phyloP scores from a whole-genome alignment of 805 yeast genomes.

The Suhomyces prunicola region DNA sequence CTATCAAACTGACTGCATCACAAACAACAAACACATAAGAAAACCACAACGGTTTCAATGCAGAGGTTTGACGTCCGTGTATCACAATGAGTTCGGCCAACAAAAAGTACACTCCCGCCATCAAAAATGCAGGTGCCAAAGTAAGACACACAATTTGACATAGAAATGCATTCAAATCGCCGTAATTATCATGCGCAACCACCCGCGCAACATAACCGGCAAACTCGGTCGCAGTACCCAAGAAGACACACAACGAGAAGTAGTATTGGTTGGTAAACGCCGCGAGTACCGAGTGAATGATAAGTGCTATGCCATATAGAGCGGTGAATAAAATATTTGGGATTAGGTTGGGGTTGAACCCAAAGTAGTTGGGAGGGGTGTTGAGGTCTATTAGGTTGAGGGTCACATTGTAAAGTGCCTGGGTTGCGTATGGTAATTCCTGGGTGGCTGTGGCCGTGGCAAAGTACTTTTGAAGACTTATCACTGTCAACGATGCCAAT shows the following conservation, averaged over 20 bases:
- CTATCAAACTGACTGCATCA: conserved; percentile 59
- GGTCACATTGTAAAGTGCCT: conserved; percentile 18
- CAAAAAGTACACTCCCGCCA: conserved; percentile 78
- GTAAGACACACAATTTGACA: conserved; percentile 69
- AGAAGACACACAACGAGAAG: conserved; percentile 56
- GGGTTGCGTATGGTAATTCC: conserved; percentile 17
- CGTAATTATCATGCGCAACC: conserved; percentile 36
- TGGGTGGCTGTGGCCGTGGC: conserved; percentile 22
- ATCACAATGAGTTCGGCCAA: conserved; percentile 65
- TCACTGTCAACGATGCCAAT: conserved; percentile 18
- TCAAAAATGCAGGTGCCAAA: conserved; percentile 76
- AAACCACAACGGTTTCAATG: conserved; percentile 55
- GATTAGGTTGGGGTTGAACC: conserved; percentile 45
- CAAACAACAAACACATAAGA: conserved; percentile 62
- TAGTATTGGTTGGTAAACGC: conserved; percentile 56
- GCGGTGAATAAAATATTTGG: conserved; percentile 59
- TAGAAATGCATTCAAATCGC: conserved; percentile 42
- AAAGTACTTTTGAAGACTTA: conserved; percentile 16
- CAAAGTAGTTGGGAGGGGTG: conserved; percentile 21
- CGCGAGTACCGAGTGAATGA: conserved; percentile 25
- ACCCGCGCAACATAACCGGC: conserved; percentile 67
- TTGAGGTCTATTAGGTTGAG: conserved; percentile 15
- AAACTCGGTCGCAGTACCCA: conserved; percentile 59
- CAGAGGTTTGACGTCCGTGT: conserved; percentile 45
- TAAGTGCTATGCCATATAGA: conserved; percentile 42